Evolutionary conservation across 352 stramenopile genomes (phyloP).

Genomic region (Pythium dissotocum): DNA sequence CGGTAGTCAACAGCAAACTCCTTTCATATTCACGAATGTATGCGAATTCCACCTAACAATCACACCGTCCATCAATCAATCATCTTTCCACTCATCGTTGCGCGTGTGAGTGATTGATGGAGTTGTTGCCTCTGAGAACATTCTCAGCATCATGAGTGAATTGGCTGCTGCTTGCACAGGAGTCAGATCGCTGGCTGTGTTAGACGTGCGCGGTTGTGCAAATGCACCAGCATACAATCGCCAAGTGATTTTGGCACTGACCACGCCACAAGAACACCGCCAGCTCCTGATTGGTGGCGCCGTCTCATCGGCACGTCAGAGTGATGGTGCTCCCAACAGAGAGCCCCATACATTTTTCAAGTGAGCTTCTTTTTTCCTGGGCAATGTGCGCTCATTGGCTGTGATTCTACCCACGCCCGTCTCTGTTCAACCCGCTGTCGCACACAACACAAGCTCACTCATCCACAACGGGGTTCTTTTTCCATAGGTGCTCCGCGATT

Average conservation of each 20-base stretch:
- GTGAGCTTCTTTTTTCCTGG: background rate
- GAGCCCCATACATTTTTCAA: background rate
- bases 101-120: background rate
- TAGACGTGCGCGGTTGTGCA: no score
- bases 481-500: background rate
- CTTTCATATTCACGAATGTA: slow-evolving; percentile 26
- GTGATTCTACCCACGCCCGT: background rate
- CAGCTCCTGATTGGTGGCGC: background rate
- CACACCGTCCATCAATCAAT: background rate
- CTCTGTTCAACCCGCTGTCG: background rate
- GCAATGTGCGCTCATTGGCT: background rate
- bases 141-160: background rate
- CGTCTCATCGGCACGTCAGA: background rate
- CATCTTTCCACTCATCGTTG: background rate
- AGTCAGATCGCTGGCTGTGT: background rate
- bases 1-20: background rate
- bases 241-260: background rate
- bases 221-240: background rate
- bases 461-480: background rate
- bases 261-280: background rate
- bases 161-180: background rate
- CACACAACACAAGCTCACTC: background rate
- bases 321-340: background rate
- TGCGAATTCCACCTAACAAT: background rate
- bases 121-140: background rate